Evolutionary conservation across 805 yeast genomes (phyloP).

Genomic region (Starmera dryadoides): DNA sequence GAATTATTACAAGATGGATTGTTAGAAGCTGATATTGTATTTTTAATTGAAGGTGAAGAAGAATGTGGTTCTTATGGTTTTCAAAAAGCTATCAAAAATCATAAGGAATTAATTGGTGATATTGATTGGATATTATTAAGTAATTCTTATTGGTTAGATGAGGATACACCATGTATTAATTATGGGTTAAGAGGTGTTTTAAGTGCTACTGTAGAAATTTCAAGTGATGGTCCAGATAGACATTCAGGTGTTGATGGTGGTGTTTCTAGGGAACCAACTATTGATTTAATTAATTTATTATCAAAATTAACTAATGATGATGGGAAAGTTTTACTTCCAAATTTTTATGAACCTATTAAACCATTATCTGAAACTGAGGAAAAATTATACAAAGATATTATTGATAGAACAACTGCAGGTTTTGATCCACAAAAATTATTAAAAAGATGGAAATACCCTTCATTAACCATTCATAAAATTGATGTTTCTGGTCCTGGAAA

Average conservation of each 20-base stretch:
- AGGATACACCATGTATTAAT: slow-evolving; percentile 80
- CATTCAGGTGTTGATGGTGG: slow-evolving; percentile 99
- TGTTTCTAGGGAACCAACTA: slow-evolving; percentile 77
- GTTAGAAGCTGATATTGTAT: slow-evolving; percentile 67
- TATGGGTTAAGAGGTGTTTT: slow-evolving; percentile 93
- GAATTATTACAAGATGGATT: slow-evolving; percentile 46
- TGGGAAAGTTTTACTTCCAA: slow-evolving; percentile 55
- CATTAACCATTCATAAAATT: slow-evolving; percentile 78
- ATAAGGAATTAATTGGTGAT: slow-evolving; percentile 49
- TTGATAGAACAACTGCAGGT: slow-evolving; percentile 28
- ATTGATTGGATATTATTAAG: slow-evolving; percentile 88
- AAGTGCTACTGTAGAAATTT: slow-evolving; percentile 65
- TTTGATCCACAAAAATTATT: slow-evolving; percentile 45
- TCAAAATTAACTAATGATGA: slow-evolving; percentile 53
- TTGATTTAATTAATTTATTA: slow-evolving; percentile 71
- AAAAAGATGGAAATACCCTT: slow-evolving; percentile 86
- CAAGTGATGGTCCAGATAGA: slow-evolving; percentile 74
- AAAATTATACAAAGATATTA: slow-evolving; percentile 53
- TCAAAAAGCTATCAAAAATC: slow-evolving; percentile 49
- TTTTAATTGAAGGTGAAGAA: slow-evolving; percentile 91
- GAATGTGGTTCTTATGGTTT: slow-evolving; percentile 90
- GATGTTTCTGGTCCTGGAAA: slow-evolving; percentile 87
- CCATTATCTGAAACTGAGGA: slow-evolving; percentile 53
- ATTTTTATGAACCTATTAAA: slow-evolving; percentile 62
- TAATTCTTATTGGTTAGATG: slow-evolving; percentile 93